A percentile compares a stretch with the other conserved stretches of the same genome.
Evolutionary conservation across 192 early-diverging fungal species (phyloP).

Genomic region (Kappamyces sp.): DNA sequence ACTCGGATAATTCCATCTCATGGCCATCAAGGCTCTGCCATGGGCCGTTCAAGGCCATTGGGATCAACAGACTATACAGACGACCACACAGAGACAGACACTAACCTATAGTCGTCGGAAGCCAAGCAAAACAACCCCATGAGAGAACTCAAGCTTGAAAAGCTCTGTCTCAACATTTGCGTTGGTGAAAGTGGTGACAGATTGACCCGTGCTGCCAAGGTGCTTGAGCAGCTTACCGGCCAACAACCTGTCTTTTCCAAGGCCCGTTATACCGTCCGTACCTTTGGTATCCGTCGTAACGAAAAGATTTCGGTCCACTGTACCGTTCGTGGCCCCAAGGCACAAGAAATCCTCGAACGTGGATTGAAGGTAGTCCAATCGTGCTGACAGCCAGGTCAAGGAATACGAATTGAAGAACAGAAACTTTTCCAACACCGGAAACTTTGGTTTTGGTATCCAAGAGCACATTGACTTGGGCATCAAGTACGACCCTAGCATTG

Average conservation of each 20-base stretch:
- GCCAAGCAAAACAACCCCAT: slow-evolving; percentile 83
- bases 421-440: slow-evolving; percentile 98
- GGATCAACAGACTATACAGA: no score
- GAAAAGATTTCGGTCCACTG: slow-evolving; percentile 99
- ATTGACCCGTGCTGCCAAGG: slow-evolving; percentile 99
- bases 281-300: slow-evolving; percentile 99
- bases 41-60: no score
- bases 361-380: slow-evolving; percentile 67
- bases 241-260: slow-evolving; percentile 99
- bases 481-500: slow-evolving; percentile 99
- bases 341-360: slow-evolving; percentile 97
- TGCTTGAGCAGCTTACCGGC: slow-evolving; percentile 99
- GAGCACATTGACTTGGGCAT: slow-evolving; percentile 99
- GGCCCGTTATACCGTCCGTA: slow-evolving; percentile 99
- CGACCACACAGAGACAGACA: no score
- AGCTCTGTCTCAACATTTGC: slow-evolving; percentile 99
- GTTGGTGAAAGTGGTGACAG: slow-evolving; percentile 99
- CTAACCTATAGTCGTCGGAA: slow-evolving; percentile 45
- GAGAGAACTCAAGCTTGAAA: slow-evolving; percentile 96
- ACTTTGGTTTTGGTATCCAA: slow-evolving; percentile 99
- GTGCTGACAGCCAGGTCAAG: slow-evolving; percentile 58
- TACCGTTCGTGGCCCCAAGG: slow-evolving; percentile 94
- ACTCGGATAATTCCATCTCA: no score
- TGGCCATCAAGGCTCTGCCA: no score
- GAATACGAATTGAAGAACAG: slow-evolving; percentile 93